Evolutionary conservation across 2,329 filamentous ascomycete species (phyloP).

Genomic region (Fusarium sp.): DNA sequence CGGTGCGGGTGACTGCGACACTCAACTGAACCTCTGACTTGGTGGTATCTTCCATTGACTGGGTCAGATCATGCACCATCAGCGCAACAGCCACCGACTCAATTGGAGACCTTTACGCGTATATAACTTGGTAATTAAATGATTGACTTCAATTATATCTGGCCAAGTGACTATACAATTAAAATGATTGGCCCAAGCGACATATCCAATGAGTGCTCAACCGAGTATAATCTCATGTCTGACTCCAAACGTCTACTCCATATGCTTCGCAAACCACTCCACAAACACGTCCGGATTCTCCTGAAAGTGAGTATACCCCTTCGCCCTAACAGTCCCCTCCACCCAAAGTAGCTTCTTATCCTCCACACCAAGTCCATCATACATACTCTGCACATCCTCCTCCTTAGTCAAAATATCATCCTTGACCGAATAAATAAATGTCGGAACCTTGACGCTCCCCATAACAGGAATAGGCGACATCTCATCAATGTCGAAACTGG

Average conservation of each 20-base stretch:
- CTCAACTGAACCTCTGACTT: background rate
- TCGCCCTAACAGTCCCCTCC: background rate
- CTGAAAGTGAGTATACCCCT: slow-evolving; percentile 5
- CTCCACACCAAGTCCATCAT: background rate
- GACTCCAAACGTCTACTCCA: background rate
- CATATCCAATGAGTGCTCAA: too few species aligned
- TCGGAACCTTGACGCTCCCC: background rate
- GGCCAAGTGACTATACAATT: too few species aligned
- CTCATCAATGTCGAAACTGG: background rate
- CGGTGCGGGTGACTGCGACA: background rate
- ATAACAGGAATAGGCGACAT: background rate
- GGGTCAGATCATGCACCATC: too few species aligned
- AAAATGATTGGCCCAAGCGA: too few species aligned
- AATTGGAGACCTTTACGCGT: too few species aligned
- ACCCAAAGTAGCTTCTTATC: slow-evolving; percentile 5
- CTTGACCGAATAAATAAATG: slow-evolving; percentile 1
- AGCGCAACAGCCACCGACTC: too few species aligned
- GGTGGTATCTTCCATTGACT: too few species aligned
- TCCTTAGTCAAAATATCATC: slow-evolving; percentile 3
- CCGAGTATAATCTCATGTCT: too few species aligned
- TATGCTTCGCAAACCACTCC: slow-evolving; percentile 1
- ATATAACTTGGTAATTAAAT: too few species aligned
- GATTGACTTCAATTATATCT: too few species aligned
- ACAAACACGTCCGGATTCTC: background rate
- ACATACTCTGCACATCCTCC: slow-evolving; percentile 2